Evolutionary conservation across 805 yeast genomes (phyloP), one percentile per base, ranked within the genome.

Genomic region (Cyberlindnera amylophila): DNA sequence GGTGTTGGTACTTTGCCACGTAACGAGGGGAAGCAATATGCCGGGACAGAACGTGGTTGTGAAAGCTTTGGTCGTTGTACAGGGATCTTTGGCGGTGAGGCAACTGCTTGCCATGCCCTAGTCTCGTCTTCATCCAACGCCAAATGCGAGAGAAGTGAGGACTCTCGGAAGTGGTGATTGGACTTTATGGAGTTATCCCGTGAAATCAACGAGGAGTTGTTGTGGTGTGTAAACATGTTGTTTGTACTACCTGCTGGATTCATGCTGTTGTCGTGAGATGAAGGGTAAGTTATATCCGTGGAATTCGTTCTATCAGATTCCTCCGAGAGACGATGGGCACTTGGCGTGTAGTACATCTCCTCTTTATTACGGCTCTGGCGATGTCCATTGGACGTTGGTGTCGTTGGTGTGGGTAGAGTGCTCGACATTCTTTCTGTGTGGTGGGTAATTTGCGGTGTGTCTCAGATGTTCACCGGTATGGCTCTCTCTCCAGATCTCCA

Each of bases 11-110:
- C 35, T 28, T 36, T 41, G 1, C 47, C 48, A 5, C 42, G 41
- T 6, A 49, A 39, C 4, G 53, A 49, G 8, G 53, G 53, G 40
- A 49, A 49, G 16, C 47, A 44, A 11, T 37, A 37, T 1, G 53
- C 53, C 4, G 53, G 53, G 1, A 49, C 45, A 7, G 42, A 31
- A 7, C 23, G 39, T n/a, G 44, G 38, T 13, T 40, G 47, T 5
- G 6, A 17, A 6, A 8, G 24, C n/a, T 30, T 23, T 7, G 41
- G 45, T 21, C n/a, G 31, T 23, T 15, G 28, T 2, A 15, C 13
- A 4, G 41, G 38, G n/a, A 24, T 21, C 34, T 34, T 32, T 19
- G 49, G 43, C 1, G 45, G 41, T 3, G 49, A 26, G 1, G 45
- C 42, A 2, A 36, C 36, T 2, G 44, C 35, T 18, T 32, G 34